These are phyloP conservation scores for Ascoidea asiatica DNA, from an alignment of 805 yeast species.

Conservation along the genomic window DNA sequence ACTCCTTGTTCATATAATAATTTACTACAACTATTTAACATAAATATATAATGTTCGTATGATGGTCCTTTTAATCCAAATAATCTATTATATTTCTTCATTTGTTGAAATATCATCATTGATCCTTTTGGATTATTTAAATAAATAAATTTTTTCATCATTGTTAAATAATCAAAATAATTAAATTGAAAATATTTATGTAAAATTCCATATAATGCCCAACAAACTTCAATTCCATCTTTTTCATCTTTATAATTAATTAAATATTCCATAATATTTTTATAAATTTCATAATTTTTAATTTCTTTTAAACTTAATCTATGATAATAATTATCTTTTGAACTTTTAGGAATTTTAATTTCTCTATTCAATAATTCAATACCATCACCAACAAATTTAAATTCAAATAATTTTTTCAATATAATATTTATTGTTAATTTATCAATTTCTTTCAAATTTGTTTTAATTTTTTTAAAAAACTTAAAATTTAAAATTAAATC, in stretches of 20 bases:
- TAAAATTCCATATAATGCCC: slow-evolving; percentile 45
- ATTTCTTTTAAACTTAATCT: slow-evolving; percentile 12
- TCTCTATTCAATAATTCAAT: slow-evolving; percentile 27
- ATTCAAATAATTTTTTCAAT: slow-evolving; percentile 20
- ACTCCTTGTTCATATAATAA: slow-evolving; percentile 50
- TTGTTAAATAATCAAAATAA: slow-evolving; percentile 39
- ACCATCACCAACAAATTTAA: slow-evolving; percentile 24
- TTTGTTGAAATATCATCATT: slow-evolving; percentile 41
- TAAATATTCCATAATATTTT: slow-evolving; percentile 6
- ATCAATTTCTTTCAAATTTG: slow-evolving; percentile 22
- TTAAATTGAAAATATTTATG: slow-evolving; percentile 44
- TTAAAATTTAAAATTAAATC: slow-evolving; percentile 2
- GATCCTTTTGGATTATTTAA: slow-evolving; percentile 46
- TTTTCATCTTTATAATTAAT: slow-evolving; percentile 6
- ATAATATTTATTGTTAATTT: slow-evolving; percentile 23
- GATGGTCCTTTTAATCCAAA: slow-evolving; percentile 34
- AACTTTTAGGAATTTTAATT: slow-evolving; percentile 16
- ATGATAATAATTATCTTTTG: slow-evolving; percentile 9
- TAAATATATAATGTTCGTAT: slow-evolving; percentile 39
- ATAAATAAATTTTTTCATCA: slow-evolving; percentile 39
- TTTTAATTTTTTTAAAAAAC: slow-evolving; percentile 16
- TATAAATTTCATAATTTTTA: slow-evolving; percentile 12
- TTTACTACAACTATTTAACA: slow-evolving; percentile 47
- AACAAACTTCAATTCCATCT: slow-evolving; percentile 33
- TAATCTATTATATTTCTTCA: slow-evolving; percentile 38